Evolutionary conservation across 306 rosid species (phyloP), one percentile per base, ranked within the genome.

Genomic region (Coriaria nepalensis): DNA sequence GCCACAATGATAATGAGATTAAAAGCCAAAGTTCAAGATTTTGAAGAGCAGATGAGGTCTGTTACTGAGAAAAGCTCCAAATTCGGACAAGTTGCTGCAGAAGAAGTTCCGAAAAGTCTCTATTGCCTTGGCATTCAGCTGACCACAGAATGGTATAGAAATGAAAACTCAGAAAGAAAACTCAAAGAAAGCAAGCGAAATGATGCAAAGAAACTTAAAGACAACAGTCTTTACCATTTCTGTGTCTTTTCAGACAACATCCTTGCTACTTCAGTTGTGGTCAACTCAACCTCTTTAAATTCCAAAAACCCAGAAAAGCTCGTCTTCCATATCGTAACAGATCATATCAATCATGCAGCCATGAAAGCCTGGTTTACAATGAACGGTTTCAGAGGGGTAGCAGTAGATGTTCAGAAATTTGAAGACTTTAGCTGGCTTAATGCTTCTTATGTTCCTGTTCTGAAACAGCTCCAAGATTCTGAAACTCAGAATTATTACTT

Each of bases 21-120:
- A 54, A 86, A 86, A 68, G 95, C 87, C 44, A 86, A 76, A 72
- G 78, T 76, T 42, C 95, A 81, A 76, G 39, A 71, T 49, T 80
- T 86, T 6, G 95, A 86, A 35, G 95, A 86, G 68, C 95, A 86
- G 53, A 69, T 71, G 77, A 78, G 73, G 62, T 71, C 77, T 43
- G 80, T 78, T n/a, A 73, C 39, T 47, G 95, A 86, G 42, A 86
- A 86, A 76, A 86, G 95, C 65, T 73, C 83, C 11, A 86, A 86
- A 55, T 86, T 76, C 58, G 95, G 95, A 46, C 95, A 86, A 59
- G 81, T 86, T 59, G 95, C 95, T 48, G 95, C 95, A 46, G 93
- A 86, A 68, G 95, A 86, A 72, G 82, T 81, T 42, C 95, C 95
- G 0, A 86, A 86, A 63, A 76, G 93, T 65, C 68, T 86, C 4